Percentiles rank a stretch among this genome's conserved stretches.
These are phyloP conservation scores for Verticillium nonalfalfae DNA, from an alignment of 2,329 filamentous ascomycete genomes.

Conservation along the genomic window DNA sequence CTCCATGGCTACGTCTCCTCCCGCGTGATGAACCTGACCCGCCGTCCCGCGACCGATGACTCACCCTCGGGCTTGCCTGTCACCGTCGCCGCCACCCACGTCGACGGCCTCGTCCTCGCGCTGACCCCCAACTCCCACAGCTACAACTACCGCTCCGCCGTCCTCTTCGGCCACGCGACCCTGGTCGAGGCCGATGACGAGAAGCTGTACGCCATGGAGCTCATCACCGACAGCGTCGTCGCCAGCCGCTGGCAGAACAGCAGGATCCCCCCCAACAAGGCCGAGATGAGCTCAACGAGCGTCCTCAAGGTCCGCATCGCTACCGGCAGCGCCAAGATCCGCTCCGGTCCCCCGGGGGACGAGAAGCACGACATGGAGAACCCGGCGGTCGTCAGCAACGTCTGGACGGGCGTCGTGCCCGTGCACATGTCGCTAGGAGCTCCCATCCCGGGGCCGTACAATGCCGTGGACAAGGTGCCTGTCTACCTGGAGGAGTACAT, in stretches of 20 bases:
- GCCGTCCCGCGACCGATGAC: constrained; percentile 1
- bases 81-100: constrained; percentile 63
- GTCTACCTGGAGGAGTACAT: constrained; percentile 47
- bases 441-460: constrained; percentile 54
- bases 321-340: constrained; percentile 70
- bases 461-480: constrained; percentile 53
- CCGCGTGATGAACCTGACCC: constrained; percentile 64
- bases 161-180: constrained; percentile 68
- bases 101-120: constrained; percentile 75
- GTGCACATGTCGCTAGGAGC: constrained; percentile 58
- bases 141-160: constrained; percentile 80
- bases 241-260: constrained; percentile 62
- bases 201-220: constrained; percentile 70
- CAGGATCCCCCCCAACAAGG: constrained; percentile 62
- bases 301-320: constrained; percentile 64
- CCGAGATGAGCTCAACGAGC: constrained; percentile 69
- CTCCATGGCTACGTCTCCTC: constrained; percentile 80
- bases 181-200: constrained; percentile 63
- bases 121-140: constrained; percentile 76
- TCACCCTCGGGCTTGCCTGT: constrained; percentile 55
- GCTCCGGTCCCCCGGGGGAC: constrained; percentile 56
- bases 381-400: constrained; percentile 26
- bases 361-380: constrained; percentile 42
- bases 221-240: constrained; percentile 71
- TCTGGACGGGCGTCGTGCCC: constrained; percentile 55